Percentiles rank a stretch among this genome's conserved stretches.
Evolutionary conservation across 2,329 filamentous ascomycete species (phyloP).

Genomic region (Didymella exigua): DNA sequence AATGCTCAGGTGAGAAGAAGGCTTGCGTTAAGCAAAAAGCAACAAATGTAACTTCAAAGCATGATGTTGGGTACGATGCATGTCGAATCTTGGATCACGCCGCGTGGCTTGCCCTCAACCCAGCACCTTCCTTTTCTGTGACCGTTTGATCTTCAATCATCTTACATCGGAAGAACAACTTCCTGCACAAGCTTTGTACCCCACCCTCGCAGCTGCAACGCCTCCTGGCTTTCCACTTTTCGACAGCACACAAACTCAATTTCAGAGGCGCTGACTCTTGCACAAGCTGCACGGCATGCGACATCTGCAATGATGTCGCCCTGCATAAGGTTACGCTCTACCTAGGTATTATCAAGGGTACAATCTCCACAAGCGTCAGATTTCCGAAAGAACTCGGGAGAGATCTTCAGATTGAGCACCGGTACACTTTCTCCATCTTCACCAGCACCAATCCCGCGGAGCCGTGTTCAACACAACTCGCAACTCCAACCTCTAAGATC

Average conservation of each 20-base stretch:
- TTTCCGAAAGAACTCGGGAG: slow-evolving; percentile 3
- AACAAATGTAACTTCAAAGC: neutral
- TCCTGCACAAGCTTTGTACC: slow-evolving; percentile 9
- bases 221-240: slow-evolving; percentile 6
- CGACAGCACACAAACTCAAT: slow-evolving; percentile 9
- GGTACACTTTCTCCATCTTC: slow-evolving; percentile 13
- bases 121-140: slow-evolving; percentile 23
- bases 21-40: slow-evolving; percentile 7
- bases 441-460: slow-evolving; percentile 5
- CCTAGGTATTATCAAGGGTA: slow-evolving; percentile 5
- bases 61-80: slow-evolving; percentile 7
- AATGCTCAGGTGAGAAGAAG: slow-evolving; percentile 10
- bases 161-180: slow-evolving; percentile 15
- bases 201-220: slow-evolving; percentile 4
- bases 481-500: slow-evolving; percentile 17
- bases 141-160: slow-evolving; percentile 16
- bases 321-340: slow-evolving; percentile 12
- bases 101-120: slow-evolving; percentile 15
- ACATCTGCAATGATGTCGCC: slow-evolving; percentile 12
- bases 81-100: slow-evolving; percentile 17
- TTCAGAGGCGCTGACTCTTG: slow-evolving; percentile 3
- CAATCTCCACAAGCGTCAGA: slow-evolving; percentile 7
- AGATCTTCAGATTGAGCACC: slow-evolving; percentile 1
- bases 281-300: neutral
- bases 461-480: neutral